phyloP scores from a whole-genome alignment of 805 yeast genomes.

The Wickerhamomyces rabaulensis region DNA sequence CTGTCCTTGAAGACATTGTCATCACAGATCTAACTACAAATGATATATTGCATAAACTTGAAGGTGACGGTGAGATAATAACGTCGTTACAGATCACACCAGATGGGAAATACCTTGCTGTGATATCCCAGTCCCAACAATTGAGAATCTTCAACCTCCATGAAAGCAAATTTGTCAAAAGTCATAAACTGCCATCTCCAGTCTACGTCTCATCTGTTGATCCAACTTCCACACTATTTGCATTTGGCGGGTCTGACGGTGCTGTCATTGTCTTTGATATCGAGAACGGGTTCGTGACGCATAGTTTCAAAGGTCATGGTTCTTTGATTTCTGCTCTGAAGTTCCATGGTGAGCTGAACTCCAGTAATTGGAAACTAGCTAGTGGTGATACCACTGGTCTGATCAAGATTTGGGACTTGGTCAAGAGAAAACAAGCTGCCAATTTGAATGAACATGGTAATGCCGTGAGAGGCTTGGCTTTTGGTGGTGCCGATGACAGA shows the following conservation, averaged over 20 bases:
- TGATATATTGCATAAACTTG: constrained; percentile 51
- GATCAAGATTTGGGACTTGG: constrained; percentile 58
- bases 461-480: constrained; percentile 82
- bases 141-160: constrained; percentile 51
- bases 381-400: constrained; percentile 60
- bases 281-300: constrained; percentile 82
- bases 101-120: constrained; percentile 64
- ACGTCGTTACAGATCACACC: constrained; percentile 76
- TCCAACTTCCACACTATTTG: constrained; percentile 75
- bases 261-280: constrained; percentile 88
- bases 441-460: constrained; percentile 70
- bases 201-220: constrained; percentile 76
- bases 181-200: constrained; percentile 68
- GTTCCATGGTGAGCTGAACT: constrained; percentile 70
- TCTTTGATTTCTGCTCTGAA: constrained; percentile 73
- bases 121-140: constrained; percentile 80
- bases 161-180: constrained; percentile 37
- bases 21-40: constrained; percentile 61
- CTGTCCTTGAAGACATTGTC: constrained; percentile 71
- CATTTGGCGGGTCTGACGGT: constrained; percentile 96
- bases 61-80: constrained; percentile 81
- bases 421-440: constrained; percentile 61
- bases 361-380: constrained; percentile 71
- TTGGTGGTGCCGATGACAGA: constrained; percentile 44
- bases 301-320: constrained; percentile 90